Percentiles rank a stretch among this genome's conserved stretches.
Conservation (phyloP, 2,329 filamentous ascomycete genomes). For the Fusarium circinatum region DNA sequence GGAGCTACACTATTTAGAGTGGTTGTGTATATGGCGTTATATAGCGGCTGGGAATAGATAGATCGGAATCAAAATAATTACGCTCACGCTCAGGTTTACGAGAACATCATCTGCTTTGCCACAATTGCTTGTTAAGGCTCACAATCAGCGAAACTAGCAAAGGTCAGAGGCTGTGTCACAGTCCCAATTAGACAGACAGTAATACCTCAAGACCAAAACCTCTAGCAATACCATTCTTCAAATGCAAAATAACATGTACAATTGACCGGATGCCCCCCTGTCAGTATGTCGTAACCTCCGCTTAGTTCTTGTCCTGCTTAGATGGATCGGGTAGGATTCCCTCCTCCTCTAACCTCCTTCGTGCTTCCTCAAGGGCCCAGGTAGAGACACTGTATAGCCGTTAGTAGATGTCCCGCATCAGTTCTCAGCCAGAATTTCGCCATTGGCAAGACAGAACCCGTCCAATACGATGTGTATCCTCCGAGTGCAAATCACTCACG, state of each 20-base stretch:
- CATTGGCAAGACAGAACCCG: background rate
- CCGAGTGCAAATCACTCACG: slow-evolving; percentile 70
- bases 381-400: slow-evolving; percentile 84
- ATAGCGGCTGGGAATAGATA: slow-evolving; percentile 31
- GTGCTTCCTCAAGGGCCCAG: slow-evolving; percentile 97
- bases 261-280: slow-evolving; percentile 26
- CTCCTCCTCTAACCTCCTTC: slow-evolving; percentile 93
- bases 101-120: slow-evolving; percentile 15
- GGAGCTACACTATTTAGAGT: slow-evolving; percentile 71
- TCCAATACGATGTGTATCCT: background rate
- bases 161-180: slow-evolving; percentile 12
- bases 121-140: slow-evolving; percentile 28
- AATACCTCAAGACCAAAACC: slow-evolving; percentile 26
- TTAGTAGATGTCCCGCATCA: slow-evolving; percentile 43
- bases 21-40: slow-evolving; percentile 26
- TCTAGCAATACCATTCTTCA: slow-evolving; percentile 45
- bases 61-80: slow-evolving; percentile 28
- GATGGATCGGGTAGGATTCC: slow-evolving; percentile 87
- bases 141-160: slow-evolving; percentile 20
- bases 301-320: slow-evolving; percentile 62
- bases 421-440: background rate
- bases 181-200: slow-evolving; percentile 24
- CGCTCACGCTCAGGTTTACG: slow-evolving; percentile 9
- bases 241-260: slow-evolving; percentile 39
- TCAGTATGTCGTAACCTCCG: slow-evolving; percentile 26